These are phyloP conservation scores for Pyrus betulifolia DNA, from an alignment of 306 rosid species.

Conservation along the genomic window DNA sequence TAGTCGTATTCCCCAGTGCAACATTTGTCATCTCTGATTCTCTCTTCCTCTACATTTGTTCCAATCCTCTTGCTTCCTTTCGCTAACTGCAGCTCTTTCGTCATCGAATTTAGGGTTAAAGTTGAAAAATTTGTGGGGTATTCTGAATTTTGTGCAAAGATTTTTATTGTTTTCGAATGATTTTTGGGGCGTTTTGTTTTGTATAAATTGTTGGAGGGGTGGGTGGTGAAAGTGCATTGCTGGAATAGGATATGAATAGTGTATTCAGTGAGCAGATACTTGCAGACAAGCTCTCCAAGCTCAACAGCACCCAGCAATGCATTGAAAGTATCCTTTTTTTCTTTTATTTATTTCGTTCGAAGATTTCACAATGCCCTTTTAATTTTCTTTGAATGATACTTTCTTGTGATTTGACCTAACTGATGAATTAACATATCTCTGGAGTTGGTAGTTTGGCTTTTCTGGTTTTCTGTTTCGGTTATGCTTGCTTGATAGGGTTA, in stretches of 20 bases:
- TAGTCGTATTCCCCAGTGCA: constrained; percentile 1
- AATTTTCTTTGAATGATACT: background rate
- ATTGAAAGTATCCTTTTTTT: constrained; percentile 78
- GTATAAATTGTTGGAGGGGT: constrained; percentile 3
- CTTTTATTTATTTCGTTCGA: background rate
- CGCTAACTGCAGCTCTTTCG: background rate
- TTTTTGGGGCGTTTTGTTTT: constrained; percentile 14
- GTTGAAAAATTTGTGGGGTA: background rate
- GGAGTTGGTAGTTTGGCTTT: background rate
- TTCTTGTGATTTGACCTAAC: background rate
- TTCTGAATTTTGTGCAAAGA: constrained; percentile 1
- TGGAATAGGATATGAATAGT: constrained; percentile 52
- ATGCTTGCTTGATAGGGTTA: background rate
- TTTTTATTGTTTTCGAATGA: constrained; percentile 3
- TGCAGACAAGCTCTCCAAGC: constrained; percentile 84
- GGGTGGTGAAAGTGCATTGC: constrained; percentile 8
- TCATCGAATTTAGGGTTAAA: background rate
- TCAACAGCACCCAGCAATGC: constrained; percentile 77
- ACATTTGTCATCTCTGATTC: background rate
- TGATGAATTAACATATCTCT: background rate
- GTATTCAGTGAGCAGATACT: constrained; percentile 72
- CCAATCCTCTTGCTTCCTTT: background rate
- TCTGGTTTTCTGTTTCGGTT: background rate
- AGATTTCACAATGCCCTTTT: background rate
- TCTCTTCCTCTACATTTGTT: background rate